Evolutionary conservation across 192 early-diverging fungal genomes (phyloP).

Genomic region (Fimicolochytrium jonesii): DNA sequence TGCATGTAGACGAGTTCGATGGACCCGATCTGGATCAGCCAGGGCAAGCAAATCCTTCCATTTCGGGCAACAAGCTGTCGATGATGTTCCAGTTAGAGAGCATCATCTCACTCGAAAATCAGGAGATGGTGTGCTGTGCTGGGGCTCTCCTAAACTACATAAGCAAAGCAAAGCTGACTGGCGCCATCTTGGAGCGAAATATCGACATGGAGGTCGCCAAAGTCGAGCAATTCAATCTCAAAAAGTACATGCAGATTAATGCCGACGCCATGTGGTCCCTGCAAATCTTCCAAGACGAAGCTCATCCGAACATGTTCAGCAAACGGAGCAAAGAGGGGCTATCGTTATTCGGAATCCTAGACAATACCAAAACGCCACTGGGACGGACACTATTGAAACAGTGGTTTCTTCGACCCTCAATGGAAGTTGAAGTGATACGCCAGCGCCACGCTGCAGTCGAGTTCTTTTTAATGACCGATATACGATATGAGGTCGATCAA

Average conservation of each 20-base stretch:
- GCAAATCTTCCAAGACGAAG: conserved; percentile 68
- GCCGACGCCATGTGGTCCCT: conserved; percentile 64
- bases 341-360: conserved; percentile 67
- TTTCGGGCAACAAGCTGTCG: background rate
- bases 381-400: conserved; percentile 55
- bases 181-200: conserved; percentile 12
- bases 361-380: conserved; percentile 54
- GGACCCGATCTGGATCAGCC: no score
- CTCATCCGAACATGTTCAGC: conserved; percentile 80
- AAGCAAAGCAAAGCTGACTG: conserved; percentile 20
- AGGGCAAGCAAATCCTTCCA: no score
- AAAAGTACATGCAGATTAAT: conserved; percentile 51
- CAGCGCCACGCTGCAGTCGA: conserved; percentile 55
- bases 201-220: conserved; percentile 21
- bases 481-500: conserved; percentile 35
- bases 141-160: conserved; percentile 39
- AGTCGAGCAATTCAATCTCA: conserved; percentile 37
- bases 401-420: conserved; percentile 66
- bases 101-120: conserved; percentile 31
- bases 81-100: conserved; percentile 31
- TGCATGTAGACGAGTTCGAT: conserved; percentile 10
- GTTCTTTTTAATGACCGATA: conserved; percentile 45
- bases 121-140: conserved; percentile 44
- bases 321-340: conserved; percentile 62
- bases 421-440: conserved; percentile 42